Conservation (phyloP, 371 early-diverging fungal genomes). For the Rhizomucor miehei region DNA sequence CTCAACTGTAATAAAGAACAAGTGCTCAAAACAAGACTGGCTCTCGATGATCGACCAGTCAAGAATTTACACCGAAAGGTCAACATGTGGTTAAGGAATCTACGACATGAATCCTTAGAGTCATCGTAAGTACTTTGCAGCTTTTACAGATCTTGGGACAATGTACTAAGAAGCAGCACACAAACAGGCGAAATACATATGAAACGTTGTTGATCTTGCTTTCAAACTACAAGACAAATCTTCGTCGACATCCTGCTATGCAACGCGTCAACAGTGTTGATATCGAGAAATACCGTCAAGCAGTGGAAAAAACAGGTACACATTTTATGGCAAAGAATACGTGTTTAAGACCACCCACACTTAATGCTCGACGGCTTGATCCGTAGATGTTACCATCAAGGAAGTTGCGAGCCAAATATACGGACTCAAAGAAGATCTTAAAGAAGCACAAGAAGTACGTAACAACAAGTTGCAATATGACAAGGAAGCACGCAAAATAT, state of each 20-base stretch:
- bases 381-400: background rate
- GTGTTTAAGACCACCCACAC: no score
- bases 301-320: constrained; percentile 36
- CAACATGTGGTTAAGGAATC: constrained; percentile 19
- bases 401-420: background rate
- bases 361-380: background rate
- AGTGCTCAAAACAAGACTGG: constrained; percentile 31
- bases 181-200: constrained; percentile 29
- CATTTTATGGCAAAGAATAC: background rate
- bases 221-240: constrained; percentile 33
- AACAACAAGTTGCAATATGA: constrained; percentile 59
- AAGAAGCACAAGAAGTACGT: constrained; percentile 41
- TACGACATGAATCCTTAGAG: constrained; percentile 30
- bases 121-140: constrained; percentile 19
- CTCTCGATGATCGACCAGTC: constrained; percentile 41
- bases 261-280: constrained; percentile 50
- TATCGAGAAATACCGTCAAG: constrained; percentile 36
- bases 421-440: constrained; percentile 38
- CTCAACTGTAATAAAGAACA: no score
- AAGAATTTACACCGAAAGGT: constrained; percentile 34
- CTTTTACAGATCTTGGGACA: constrained; percentile 1
- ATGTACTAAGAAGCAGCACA: no score
- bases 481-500: constrained; percentile 50
- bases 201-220: constrained; percentile 34
- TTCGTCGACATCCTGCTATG: constrained; percentile 35